Evolutionary conservation across 208 protist species (phyloP).

Genomic region (Crithidia thermophila): DNA sequence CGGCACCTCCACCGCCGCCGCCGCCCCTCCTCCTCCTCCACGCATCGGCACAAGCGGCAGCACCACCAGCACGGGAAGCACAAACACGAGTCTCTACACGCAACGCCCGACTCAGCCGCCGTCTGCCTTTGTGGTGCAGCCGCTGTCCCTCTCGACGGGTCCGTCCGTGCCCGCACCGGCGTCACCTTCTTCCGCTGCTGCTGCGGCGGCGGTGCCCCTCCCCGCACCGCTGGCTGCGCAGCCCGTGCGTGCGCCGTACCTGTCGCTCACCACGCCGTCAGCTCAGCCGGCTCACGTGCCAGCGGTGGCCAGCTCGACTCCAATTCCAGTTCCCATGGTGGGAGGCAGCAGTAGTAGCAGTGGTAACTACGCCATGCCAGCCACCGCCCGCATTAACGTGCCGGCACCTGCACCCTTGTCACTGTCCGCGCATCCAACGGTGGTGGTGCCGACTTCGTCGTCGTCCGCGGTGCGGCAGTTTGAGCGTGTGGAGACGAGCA

Average conservation of each 20-base stretch:
- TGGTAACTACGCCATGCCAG: background rate
- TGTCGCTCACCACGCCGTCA: no score
- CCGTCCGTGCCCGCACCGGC: constrained; percentile 13
- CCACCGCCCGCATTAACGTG: background rate
- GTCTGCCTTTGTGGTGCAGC: constrained; percentile 9
- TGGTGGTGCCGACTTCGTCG: background rate
- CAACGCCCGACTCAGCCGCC: background rate
- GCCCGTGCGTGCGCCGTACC: no score
- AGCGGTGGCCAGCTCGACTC: no score
- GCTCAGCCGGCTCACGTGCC: no score
- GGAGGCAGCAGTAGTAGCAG: background rate
- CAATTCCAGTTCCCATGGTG: background rate
- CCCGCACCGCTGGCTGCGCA: no score
- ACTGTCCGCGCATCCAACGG: background rate
- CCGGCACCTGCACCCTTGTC: background rate
- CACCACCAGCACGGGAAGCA: constrained; percentile 16
- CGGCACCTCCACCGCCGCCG: background rate
- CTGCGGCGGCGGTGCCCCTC: constrained; percentile 22
- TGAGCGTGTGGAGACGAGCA: constrained; percentile 16
- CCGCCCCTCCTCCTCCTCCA: background rate
- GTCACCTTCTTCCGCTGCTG: constrained; percentile 21
- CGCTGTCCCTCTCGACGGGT: constrained; percentile 22
- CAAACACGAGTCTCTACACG: constrained; percentile 8
- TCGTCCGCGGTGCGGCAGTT: constrained; percentile 15
- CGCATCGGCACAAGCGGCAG: constrained; percentile 15